A percentile compares a stretch with the other conserved stretches of the same genome.
Evolutionary conservation across 2,329 filamentous ascomycete genomes (phyloP).

Genomic region (Colletotrichum musae): DNA sequence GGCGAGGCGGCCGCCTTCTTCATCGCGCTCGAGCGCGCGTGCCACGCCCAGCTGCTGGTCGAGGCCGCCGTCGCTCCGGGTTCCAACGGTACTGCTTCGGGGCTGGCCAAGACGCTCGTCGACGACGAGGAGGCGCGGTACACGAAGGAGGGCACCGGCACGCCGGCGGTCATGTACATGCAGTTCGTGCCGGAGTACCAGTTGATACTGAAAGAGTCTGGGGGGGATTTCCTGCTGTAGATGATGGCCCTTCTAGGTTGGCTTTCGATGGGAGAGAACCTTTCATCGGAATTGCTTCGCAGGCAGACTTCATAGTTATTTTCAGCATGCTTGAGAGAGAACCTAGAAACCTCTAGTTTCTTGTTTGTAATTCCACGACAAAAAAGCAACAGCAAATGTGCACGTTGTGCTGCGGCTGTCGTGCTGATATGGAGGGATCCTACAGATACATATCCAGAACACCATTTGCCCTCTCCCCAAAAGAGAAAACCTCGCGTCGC

Average conservation of each 20-base stretch:
- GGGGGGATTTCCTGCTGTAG: constrained; percentile 49
- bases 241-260: not conserved
- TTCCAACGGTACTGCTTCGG: constrained; percentile 42
- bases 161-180: constrained; percentile 52
- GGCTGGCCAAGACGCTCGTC: constrained; percentile 53
- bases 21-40: constrained; percentile 76
- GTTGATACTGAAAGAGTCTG: constrained; percentile 48
- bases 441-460: constrained; percentile 42
- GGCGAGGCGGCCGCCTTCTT: constrained; percentile 81
- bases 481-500: constrained; percentile 9
- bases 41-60: constrained; percentile 75
- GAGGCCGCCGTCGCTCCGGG: constrained; percentile 67
- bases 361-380: too few relatives aligned
- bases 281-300: too few relatives aligned
- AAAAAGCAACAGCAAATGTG: too few relatives aligned
- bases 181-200: constrained; percentile 53
- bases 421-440: constrained; percentile 36
- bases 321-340: too few relatives aligned
- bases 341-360: too few relatives aligned
- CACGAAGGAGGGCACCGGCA: constrained; percentile 45
- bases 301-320: too few relatives aligned
- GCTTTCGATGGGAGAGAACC: too few relatives aligned
- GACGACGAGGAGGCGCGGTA: constrained; percentile 58
- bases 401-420: constrained; percentile 4
- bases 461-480: constrained; percentile 26